Conservation (phyloP, 2,329 filamentous ascomycete species). For the Aspergillus quadrilineatus region DNA sequence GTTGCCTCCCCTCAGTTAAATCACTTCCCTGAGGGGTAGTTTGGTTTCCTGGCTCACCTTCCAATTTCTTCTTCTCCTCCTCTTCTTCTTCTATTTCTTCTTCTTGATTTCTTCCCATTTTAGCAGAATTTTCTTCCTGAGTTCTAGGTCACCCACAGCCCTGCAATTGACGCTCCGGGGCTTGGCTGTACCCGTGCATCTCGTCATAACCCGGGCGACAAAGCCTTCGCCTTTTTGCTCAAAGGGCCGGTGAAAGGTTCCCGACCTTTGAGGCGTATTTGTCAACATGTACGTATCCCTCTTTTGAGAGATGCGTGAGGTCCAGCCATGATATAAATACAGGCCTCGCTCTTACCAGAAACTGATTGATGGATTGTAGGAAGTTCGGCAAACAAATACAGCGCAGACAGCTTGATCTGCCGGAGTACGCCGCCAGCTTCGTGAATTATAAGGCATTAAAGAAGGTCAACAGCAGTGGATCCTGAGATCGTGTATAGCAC, state of each 20-base stretch:
- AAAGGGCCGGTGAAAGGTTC: constrained; percentile 11
- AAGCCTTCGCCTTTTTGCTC: constrained; percentile 9
- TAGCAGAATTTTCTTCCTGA: neutral
- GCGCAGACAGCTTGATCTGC: constrained; percentile 97
- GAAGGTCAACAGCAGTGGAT: constrained; percentile 64
- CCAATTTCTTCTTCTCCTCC: neutral
- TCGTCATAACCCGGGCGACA: neutral
- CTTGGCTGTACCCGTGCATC: constrained; percentile 2
- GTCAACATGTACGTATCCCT: constrained; percentile 24
- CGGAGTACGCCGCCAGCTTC: constrained; percentile 98
- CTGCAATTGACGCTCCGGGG: constrained; percentile 5
- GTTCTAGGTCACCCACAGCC: neutral
- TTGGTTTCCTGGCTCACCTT: neutral
- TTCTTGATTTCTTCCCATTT: neutral
- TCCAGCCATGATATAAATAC: neutral
- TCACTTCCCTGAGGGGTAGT: constrained; percentile 10
- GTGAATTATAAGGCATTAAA: constrained; percentile 99
- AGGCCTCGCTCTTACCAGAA: neutral
- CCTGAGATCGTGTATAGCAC: neutral
- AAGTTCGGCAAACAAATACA: constrained; percentile 99
- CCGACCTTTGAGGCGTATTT: constrained; percentile 8
- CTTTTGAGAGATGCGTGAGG: neutral
- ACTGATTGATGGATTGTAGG: constrained; percentile 54
- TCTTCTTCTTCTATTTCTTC: neutral
- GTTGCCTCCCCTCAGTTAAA: constrained; percentile 11